These are phyloP conservation scores for Rhynchospora tenuis DNA, from an alignment of 176 grass and related monocot genomes.

Conservation along the genomic window DNA sequence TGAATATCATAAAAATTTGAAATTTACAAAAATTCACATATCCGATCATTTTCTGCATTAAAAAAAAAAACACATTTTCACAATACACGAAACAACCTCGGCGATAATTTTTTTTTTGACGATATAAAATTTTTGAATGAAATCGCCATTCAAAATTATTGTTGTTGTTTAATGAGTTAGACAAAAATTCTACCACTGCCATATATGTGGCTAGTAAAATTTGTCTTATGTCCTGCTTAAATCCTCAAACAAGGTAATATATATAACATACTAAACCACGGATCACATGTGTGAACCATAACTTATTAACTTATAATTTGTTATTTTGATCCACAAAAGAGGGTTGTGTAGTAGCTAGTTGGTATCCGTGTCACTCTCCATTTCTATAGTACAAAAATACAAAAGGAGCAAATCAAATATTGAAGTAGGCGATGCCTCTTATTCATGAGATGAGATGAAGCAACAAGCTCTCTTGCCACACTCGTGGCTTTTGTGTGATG, in stretches of 20 bases:
- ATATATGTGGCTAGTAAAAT: not conserved
- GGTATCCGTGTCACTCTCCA: not conserved
- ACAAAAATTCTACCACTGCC: not conserved
- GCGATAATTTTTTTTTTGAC: too few species aligned
- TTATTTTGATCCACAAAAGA: not conserved
- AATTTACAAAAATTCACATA: too few species aligned
- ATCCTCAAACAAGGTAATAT: not conserved
- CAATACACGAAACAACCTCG: too few species aligned
- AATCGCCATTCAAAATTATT: too few species aligned
- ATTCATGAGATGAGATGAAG: not conserved
- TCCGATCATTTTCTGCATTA: too few species aligned
- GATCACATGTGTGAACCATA: too few species aligned
- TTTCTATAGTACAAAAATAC: not conserved
- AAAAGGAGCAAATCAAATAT: not conserved
- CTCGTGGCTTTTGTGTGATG: not conserved
- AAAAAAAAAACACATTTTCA: too few species aligned
- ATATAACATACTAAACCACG: too few species aligned
- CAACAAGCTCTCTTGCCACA: not conserved
- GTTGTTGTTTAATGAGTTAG: not conserved
- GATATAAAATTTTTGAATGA: too few species aligned
- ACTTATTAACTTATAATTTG: too few species aligned
- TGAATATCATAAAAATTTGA: too few species aligned
- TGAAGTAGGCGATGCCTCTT: slow-evolving; percentile 10
- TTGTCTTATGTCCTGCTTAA: not conserved
- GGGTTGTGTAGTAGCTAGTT: not conserved